Conservation (phyloP, 371 early-diverging fungal species). For the Capniomyces stellatus region DNA sequence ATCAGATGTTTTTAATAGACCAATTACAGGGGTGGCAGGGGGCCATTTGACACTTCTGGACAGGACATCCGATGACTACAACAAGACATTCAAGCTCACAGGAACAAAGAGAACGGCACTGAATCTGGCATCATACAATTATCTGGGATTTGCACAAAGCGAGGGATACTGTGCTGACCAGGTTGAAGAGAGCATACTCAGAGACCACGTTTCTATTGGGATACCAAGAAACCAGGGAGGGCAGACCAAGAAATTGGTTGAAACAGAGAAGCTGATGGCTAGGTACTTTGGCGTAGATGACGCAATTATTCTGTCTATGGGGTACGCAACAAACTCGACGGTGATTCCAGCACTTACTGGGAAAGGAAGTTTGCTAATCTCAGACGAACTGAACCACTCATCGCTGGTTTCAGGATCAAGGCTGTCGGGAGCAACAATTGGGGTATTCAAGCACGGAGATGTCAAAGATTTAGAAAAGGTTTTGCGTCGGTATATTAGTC, state of each 20-base stretch:
- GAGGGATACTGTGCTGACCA: conserved; percentile 84
- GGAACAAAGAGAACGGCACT: conserved; percentile 67
- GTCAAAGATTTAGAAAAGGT: conserved; percentile 62
- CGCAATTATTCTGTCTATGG: conserved; percentile 93
- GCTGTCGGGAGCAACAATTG: conserved; percentile 85
- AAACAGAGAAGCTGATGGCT: conserved; percentile 88
- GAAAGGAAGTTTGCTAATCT: conserved; percentile 86
- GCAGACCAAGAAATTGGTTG: conserved; percentile 41
- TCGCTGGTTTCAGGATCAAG: conserved; percentile 93
- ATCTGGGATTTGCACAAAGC: conserved; percentile 94
- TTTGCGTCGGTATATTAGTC: conserved; percentile 81
- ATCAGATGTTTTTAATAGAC: conserved; percentile 94
- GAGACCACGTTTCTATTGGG: conserved; percentile 43
- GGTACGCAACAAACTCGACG: conserved; percentile 98
- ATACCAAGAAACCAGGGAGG: conserved; percentile 62
- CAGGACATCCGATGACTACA: conserved; percentile 64
- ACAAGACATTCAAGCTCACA: conserved; percentile 72
- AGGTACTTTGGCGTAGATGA: conserved; percentile 89
- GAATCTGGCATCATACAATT: conserved; percentile 98
- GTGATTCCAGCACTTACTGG: conserved; percentile 84
- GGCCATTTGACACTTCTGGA: conserved; percentile 73
- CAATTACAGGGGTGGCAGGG: conserved; percentile 93
- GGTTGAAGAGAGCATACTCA: conserved; percentile 49
- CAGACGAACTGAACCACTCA: conserved; percentile 96
- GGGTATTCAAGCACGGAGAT: conserved; percentile 94